These are phyloP conservation scores for Colletotrichum lupini DNA, from an alignment of 2,329 filamentous ascomycete species.

Conservation along the genomic window DNA sequence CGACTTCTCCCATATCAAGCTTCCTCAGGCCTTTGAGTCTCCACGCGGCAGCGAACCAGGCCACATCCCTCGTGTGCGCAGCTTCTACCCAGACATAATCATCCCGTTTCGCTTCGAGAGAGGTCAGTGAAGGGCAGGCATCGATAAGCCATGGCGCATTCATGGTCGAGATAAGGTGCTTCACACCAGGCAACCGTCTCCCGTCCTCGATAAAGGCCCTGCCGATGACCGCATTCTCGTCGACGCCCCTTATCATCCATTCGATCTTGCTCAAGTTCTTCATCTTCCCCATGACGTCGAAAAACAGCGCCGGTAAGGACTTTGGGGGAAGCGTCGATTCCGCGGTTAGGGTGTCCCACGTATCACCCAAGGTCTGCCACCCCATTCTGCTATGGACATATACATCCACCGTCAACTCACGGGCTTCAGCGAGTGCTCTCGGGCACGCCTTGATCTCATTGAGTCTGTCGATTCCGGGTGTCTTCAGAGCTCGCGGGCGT, in stretches of 20 bases:
- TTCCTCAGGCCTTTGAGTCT: not conserved
- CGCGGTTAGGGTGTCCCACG: not conserved
- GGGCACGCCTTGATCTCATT: not conserved
- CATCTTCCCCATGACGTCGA: not conserved
- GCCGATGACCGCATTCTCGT: not conserved
- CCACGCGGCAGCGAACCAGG: not conserved
- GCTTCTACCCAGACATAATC: not conserved
- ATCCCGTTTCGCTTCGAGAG: not conserved
- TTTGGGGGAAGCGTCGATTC: not conserved
- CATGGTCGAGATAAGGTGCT: not conserved
- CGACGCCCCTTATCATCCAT: not conserved
- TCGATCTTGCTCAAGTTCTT: not conserved
- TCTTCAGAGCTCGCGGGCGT: not conserved
- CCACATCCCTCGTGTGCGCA: not conserved
- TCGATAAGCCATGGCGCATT: not conserved
- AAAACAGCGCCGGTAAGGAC: not conserved
- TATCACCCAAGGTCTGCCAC: not conserved
- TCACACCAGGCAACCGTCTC: not conserved
- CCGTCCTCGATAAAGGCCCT: not conserved
- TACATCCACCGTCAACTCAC: not conserved
- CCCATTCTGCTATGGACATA: not conserved
- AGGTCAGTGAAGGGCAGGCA: not conserved
- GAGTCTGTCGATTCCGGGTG: not conserved
- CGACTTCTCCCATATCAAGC: not conserved
- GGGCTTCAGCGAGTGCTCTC: not conserved